Conservation (phyloP, 2,329 filamentous ascomycete genomes). For the Fusarium sp. region DNA sequence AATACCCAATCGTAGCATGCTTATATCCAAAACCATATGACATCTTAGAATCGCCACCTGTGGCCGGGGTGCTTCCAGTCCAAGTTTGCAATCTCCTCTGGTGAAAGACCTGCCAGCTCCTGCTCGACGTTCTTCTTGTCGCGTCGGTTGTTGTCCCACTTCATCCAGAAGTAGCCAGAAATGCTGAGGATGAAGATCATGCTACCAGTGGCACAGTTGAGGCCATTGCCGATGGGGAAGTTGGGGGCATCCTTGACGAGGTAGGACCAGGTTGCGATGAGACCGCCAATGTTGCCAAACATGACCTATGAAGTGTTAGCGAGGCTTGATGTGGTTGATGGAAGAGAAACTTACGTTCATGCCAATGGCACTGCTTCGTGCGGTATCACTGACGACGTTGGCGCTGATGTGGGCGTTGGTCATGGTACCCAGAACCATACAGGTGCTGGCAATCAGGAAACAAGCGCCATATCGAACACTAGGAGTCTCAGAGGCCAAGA, state of each 20-base stretch:
- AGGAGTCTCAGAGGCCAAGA: constrained; percentile 60
- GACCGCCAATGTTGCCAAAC: constrained; percentile 64
- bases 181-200: constrained; percentile 63
- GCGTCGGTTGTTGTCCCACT: constrained; percentile 68
- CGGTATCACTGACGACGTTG: constrained; percentile 73
- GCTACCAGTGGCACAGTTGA: constrained; percentile 70
- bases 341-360: constrained; percentile 36
- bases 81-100: constrained; percentile 65
- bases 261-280: constrained; percentile 73
- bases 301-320: constrained; percentile 36
- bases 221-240: constrained; percentile 73
- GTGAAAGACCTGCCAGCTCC: constrained; percentile 65
- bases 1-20: constrained; percentile 1
- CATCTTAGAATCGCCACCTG: constrained; percentile 59
- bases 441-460: constrained; percentile 69
- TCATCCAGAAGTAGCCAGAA: constrained; percentile 67
- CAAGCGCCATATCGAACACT: constrained; percentile 69
- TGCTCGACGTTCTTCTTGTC: constrained; percentile 63
- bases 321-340: fast-evolving
- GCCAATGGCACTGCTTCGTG: constrained; percentile 70
- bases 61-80: constrained; percentile 77
- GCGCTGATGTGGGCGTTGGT: constrained; percentile 71
- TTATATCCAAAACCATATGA: neutral
- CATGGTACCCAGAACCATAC: constrained; percentile 69
- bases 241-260: constrained; percentile 70